Evolutionary conservation across 1,284 basidiomycete genomes (phyloP).

Genomic region (Dichomitus squalens): DNA sequence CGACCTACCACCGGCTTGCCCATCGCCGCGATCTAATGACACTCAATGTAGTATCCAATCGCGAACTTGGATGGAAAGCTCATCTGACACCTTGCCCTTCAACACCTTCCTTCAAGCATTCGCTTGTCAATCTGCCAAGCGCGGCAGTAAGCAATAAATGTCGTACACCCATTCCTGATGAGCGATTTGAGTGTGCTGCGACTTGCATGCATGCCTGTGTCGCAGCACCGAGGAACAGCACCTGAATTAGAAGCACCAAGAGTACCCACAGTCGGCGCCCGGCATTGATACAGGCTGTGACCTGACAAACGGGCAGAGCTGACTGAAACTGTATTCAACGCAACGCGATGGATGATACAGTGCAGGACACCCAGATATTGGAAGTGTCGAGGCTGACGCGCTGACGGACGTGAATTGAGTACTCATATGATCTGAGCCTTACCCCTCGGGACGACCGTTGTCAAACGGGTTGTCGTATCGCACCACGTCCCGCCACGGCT

Average conservation of each 20-base stretch:
- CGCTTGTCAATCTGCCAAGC: not conserved
- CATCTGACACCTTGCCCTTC: not conserved
- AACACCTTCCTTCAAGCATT: too few species aligned
- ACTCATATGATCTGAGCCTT: not conserved
- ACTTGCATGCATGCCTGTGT: not conserved
- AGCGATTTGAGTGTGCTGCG: not conserved
- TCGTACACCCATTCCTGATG: not conserved
- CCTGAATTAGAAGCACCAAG: not conserved
- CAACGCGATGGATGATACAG: not conserved
- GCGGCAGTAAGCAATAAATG: not conserved
- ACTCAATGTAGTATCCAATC: not conserved
- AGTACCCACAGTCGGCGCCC: constrained; percentile 4
- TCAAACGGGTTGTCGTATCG: constrained; percentile 24
- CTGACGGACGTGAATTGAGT: not conserved
- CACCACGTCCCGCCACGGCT: constrained; percentile 52
- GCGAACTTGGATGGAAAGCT: not conserved
- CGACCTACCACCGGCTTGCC: not conserved
- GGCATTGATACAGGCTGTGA: not conserved
- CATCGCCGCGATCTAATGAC: not conserved
- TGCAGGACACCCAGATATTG: not conserved
- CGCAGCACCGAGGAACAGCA: constrained; percentile 5
- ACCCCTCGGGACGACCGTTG: constrained; percentile 1
- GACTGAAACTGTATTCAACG: not conserved
- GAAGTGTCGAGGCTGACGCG: not conserved
- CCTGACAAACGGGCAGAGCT: not conserved